Evolutionary conservation across 1,284 basidiomycete species (phyloP), one percentile per base, ranked within the genome.

Genomic region (Ceratobasidium sp.): DNA sequence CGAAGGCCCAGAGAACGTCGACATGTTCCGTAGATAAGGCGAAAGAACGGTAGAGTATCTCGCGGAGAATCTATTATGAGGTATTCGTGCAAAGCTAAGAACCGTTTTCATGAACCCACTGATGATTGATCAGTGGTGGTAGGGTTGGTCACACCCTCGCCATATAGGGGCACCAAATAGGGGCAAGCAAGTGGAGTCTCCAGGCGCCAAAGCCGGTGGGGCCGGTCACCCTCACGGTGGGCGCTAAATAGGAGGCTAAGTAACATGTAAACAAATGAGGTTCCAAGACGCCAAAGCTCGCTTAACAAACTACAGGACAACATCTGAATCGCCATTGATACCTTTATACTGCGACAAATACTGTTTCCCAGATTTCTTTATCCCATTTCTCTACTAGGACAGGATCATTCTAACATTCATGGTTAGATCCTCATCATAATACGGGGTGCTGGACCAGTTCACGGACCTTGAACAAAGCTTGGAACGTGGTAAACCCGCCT

Each of bases 321-420:
- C 37, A 8, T 37, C 37, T 8, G 37, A 37, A 37, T 8, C 37
- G 8, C 37, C 8, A 8, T 3, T 37, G 37, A 8, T 37, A 37
- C 8, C 37, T 37, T 8, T 37, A 37, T 37, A 37, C 8, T 37
- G 37, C 37, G 4, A 37, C 37, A 37, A 37, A 37, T 37, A 37
- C 8, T 37, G 56, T 52, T 32, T 79, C 77, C 81, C 81, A 82
- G 3, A 79, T 66, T 49, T 78, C 78, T 52, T 88, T 86, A 73
- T 90, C 88, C 90, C 90, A 95, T 71, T 91, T 90, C 82, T 94
- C 93, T 15, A 95, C 89, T 15, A 95, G 87, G 40, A 85, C 82
- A 15, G 90, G 86, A 81, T 95, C 92, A 77, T 91, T 84, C 89
- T 92, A 78, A 61, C 51, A 37, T 61, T 37, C 37, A n/a, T 37